These are phyloP conservation scores for Fraxinus floribunda DNA, from an alignment of 305 asterid genomes.

Conservation along the genomic window DNA sequence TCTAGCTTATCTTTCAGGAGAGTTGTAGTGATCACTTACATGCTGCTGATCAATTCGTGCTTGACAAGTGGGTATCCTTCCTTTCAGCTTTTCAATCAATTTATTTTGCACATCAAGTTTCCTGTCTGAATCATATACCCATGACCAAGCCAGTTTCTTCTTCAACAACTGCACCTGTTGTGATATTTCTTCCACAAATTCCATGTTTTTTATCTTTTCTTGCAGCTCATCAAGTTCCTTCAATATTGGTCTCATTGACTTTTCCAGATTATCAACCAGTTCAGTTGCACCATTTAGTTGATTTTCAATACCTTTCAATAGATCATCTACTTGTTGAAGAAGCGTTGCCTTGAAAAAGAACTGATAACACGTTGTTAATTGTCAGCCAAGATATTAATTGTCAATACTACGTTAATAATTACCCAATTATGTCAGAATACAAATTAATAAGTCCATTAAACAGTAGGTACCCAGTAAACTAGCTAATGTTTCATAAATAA, in stretches of 20 bases:
- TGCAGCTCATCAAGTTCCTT: conserved; percentile 83
- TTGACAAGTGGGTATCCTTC: conserved; percentile 71
- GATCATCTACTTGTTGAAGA: conserved; percentile 84
- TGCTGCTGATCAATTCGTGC: conserved; percentile 55
- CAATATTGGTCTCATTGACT: conserved; percentile 60
- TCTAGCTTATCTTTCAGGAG: background rate
- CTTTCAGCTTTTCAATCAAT: conserved; percentile 54
- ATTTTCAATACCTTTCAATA: conserved; percentile 57
- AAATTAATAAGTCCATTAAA: no score
- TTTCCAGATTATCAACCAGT: conserved; percentile 68
- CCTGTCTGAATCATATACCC: conserved; percentile 74
- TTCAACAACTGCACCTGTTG: conserved; percentile 59
- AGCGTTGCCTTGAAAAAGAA: conserved; percentile 98
- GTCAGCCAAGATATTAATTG: conserved; percentile 14
- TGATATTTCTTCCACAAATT: conserved; percentile 75
- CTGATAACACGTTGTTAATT: conserved; percentile 45
- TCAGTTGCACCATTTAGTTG: conserved; percentile 60
- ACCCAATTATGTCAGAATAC: conserved; percentile 10
- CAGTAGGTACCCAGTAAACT: background rate
- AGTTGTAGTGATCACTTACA: conserved; percentile 42
- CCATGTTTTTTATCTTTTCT: conserved; percentile 78
- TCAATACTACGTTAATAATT: conserved; percentile 5
- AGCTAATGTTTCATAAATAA: conserved; percentile 11
- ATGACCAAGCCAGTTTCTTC: conserved; percentile 91
- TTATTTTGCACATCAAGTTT: conserved; percentile 51